A percentile compares a stretch with the other conserved stretches of the same genome.
These are phyloP conservation scores for Mycocentrospora acerina DNA, from an alignment of 2,329 filamentous ascomycete genomes.

Conservation along the genomic window DNA sequence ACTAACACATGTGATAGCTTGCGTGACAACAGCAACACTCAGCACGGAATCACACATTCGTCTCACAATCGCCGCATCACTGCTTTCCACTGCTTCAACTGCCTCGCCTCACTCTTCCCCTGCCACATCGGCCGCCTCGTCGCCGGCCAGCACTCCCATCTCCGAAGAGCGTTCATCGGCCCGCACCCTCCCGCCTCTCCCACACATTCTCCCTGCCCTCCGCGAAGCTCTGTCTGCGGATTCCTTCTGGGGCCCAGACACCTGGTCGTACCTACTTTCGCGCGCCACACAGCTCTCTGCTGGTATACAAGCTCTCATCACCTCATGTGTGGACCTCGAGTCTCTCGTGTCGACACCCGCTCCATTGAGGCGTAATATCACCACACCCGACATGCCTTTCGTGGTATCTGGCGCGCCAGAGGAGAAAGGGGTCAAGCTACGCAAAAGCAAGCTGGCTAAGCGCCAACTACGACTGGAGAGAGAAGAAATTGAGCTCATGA, in stretches of 20 bases:
- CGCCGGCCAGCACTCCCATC: conserved; percentile 13
- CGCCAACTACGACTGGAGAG: conserved; percentile 47
- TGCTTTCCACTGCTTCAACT: conserved; percentile 43
- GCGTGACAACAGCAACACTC: conserved; percentile 47
- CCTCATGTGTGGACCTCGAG: conserved; percentile 47
- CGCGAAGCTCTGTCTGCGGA: conserved; percentile 44
- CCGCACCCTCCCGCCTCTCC: conserved; percentile 33
- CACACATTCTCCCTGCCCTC: conserved; percentile 46
- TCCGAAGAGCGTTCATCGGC: conserved; percentile 8
- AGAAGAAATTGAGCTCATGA: conserved; percentile 48
- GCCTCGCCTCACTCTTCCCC: conserved; percentile 1
- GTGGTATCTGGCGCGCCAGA: conserved; percentile 7
- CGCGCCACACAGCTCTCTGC: conserved; percentile 46
- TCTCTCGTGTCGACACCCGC: conserved; percentile 40
- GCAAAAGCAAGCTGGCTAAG: conserved; percentile 47
- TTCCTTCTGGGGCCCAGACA: conserved; percentile 48
- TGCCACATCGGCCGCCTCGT: conserved; percentile 17
- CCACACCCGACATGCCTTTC: conserved; percentile 18
- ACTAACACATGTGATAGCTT: conserved; percentile 35
- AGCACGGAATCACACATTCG: conserved; percentile 52
- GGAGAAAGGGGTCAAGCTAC: conserved; percentile 31
- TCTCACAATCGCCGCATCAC: conserved; percentile 50
- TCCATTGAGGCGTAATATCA: conserved; percentile 16
- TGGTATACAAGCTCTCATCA: conserved; percentile 50
- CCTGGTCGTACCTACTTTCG: conserved; percentile 47